phyloP scores from a whole-genome alignment of 1,284 basidiomycete genomes.

The Takashimella tepidaria region DNA sequence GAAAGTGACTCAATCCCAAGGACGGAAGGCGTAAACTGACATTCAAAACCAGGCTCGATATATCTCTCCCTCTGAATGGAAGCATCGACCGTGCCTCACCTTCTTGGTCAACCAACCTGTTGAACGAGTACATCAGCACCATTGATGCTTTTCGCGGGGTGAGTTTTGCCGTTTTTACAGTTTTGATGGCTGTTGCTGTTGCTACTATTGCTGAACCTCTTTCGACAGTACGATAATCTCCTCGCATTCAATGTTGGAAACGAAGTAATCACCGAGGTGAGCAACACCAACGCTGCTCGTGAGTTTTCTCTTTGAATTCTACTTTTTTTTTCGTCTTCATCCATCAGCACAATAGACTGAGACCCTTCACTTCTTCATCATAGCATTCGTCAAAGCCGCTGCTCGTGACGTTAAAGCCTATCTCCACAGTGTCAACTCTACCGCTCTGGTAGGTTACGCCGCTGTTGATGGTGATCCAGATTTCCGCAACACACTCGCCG shows the following conservation, averaged over 20 bases:
- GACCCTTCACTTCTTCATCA: not conserved
- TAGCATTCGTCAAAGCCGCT: constrained; percentile 80
- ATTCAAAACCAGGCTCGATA: constrained; percentile 55
- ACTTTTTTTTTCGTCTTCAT: not conserved
- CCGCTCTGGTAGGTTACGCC: constrained; percentile 74
- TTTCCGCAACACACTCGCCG: constrained; percentile 66
- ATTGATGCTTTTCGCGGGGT: constrained; percentile 63
- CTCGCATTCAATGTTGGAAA: constrained; percentile 81
- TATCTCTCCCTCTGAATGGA: constrained; percentile 76
- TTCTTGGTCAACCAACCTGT: constrained; percentile 75
- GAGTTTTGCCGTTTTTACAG: no score
- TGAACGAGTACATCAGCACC: constrained; percentile 70
- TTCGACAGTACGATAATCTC: constrained; percentile 70
- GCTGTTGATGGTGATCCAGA: constrained; percentile 68
- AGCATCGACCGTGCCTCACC: constrained; percentile 73
- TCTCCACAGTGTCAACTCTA: constrained; percentile 63
- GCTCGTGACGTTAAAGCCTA: constrained; percentile 83
- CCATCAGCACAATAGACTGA: not conserved
- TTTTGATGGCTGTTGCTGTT: no score
- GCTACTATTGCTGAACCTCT: no score
- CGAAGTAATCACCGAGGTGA: constrained; percentile 64
- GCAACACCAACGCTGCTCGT: constrained; percentile 60
- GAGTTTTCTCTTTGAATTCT: constrained; percentile 12
- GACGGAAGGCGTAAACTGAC: not conserved
- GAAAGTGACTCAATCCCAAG: not conserved